Percentiles rank a stretch among this genome's conserved stretches.
Conservation (phyloP, 441 rosid genomes). For the Euphorbia schlechtendalii region DNA sequence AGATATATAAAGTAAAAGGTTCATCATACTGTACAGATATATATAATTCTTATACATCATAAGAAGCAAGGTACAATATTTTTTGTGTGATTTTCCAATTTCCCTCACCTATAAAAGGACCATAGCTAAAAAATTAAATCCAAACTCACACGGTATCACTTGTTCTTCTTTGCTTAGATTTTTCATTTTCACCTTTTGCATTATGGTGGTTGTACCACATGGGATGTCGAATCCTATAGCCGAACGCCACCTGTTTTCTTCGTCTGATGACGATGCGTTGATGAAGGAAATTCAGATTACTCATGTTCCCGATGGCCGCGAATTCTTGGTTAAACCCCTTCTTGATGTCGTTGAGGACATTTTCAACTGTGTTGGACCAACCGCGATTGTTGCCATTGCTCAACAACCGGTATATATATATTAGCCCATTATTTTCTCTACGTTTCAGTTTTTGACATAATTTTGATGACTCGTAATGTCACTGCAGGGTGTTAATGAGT, state of each 20-base stretch:
- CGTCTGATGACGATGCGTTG: conserved; percentile 52
- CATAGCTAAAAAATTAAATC: conserved; percentile 14
- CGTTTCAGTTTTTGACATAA: background rate
- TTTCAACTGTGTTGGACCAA: conserved; percentile 27
- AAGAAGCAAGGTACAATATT: conserved; percentile 46
- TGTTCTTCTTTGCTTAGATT: background rate
- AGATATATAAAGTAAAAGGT: no score
- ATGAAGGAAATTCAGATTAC: conserved; percentile 50
- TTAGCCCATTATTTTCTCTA: no score
- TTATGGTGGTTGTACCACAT: conserved; percentile 21
- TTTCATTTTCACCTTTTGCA: conserved; percentile 10
- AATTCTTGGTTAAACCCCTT: conserved; percentile 35
- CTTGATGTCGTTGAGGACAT: conserved; percentile 49
- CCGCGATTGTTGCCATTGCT: conserved; percentile 7
- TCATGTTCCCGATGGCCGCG: conserved; percentile 53
- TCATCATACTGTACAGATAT: no score
- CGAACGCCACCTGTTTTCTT: conserved; percentile 34
- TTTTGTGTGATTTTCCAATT: conserved; percentile 19
- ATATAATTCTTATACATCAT: conserved; percentile 30
- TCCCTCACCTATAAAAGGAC: conserved; percentile 24
- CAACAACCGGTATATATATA: conserved; percentile 15
- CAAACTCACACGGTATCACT: conserved; percentile 13
- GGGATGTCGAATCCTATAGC: conserved; percentile 3
- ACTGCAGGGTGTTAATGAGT: conserved; percentile 25
- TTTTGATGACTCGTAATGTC: background rate